Conservation (phyloP, 1,284 basidiomycete species). For the Moesziomyces aphidis region DNA sequence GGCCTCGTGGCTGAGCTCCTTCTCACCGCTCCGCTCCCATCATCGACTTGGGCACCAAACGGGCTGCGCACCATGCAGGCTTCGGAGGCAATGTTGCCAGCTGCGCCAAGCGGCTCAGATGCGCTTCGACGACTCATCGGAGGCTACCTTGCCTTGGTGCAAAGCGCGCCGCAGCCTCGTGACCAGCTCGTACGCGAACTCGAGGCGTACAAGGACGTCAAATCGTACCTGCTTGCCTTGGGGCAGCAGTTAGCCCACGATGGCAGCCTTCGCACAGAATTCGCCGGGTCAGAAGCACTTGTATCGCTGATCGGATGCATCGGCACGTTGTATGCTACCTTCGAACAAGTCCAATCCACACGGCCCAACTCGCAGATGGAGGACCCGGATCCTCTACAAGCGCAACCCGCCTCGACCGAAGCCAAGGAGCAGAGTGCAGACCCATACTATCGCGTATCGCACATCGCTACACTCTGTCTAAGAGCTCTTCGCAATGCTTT, state of each 20-base stretch:
- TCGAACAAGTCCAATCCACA: conserved; percentile 8
- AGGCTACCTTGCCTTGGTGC: neutral
- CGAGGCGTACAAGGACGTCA: conserved; percentile 10
- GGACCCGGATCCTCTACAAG: neutral
- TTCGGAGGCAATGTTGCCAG: neutral
- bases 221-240: conserved; percentile 6
- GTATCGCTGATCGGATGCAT: neutral
- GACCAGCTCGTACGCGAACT: neutral
- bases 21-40: neutral
- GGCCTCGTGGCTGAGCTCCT: neutral
- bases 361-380: conserved; percentile 2
- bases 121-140: neutral
- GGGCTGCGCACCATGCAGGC: neutral
- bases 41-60: neutral
- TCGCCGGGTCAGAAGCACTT: neutral
- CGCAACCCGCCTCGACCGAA: neutral
- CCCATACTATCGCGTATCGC: conserved; percentile 12
- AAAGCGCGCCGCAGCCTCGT: neutral
- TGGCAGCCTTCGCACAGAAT: neutral
- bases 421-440: neutral
- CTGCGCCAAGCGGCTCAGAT: neutral
- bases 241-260: conserved; percentile 14
- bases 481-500: conserved; percentile 23
- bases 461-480: conserved; percentile 13
- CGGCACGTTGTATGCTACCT: neutral